A percentile compares a stretch with the other conserved stretches of the same genome.
Conservation (phyloP, 2,329 filamentous ascomycete genomes). For the Fusarium tupiense region DNA sequence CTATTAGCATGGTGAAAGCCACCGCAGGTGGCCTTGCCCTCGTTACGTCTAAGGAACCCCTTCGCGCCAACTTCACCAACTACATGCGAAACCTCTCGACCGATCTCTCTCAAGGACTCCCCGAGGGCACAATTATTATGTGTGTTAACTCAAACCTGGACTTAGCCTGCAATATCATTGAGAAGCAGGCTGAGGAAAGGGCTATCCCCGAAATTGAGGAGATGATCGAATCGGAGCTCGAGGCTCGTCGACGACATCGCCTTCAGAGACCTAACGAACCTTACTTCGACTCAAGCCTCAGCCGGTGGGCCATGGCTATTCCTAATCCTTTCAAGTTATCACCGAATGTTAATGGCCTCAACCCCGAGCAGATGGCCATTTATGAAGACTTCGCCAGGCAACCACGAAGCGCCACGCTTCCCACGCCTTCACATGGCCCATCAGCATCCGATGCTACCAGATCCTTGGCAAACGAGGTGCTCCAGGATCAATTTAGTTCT, state of each 20-base stretch:
- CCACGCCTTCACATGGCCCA: constrained; percentile 65
- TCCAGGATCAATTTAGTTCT: constrained; percentile 69
- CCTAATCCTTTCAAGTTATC: constrained; percentile 92
- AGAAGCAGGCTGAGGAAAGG: constrained; percentile 93
- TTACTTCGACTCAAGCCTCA: constrained; percentile 84
- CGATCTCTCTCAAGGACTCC: constrained; percentile 81
- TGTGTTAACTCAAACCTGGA: constrained; percentile 99
- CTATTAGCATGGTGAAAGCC: constrained; percentile 93
- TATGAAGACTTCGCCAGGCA: constrained; percentile 97
- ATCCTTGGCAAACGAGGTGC: constrained; percentile 70
- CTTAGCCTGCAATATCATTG: constrained; percentile 90
- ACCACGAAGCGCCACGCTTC: constrained; percentile 69
- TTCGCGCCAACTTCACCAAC: constrained; percentile 96
- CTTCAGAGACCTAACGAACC: constrained; percentile 81
- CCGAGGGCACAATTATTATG: constrained; percentile 96
- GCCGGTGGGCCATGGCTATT: constrained; percentile 92
- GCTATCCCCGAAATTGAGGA: constrained; percentile 95
- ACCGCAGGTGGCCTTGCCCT: constrained; percentile 92
- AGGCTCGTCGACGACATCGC: constrained; percentile 79
- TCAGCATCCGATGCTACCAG: constrained; percentile 70
- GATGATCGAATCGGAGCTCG: constrained; percentile 84
- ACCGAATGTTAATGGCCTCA: constrained; percentile 75
- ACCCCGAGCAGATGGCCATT: constrained; percentile 91
- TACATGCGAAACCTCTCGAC: constrained; percentile 81
- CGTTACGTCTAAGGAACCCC: constrained; percentile 97